Conservation (phyloP, 352 stramenopile genomes). For the Pythium coloratum region DNA sequence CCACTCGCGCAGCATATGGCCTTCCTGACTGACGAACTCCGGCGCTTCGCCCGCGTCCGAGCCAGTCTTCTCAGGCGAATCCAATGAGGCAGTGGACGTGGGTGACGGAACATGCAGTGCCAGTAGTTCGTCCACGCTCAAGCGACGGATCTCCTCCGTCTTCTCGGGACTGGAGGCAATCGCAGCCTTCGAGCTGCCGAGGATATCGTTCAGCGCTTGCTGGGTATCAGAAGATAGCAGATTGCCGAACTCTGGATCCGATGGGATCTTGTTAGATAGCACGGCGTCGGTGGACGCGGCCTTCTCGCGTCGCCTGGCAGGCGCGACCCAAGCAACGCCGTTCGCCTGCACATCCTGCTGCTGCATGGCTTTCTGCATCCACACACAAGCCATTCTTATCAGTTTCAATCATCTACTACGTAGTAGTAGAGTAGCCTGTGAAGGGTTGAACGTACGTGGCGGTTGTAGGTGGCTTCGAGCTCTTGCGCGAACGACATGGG, state of each 20-base stretch:
- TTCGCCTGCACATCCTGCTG: constrained; percentile 32
- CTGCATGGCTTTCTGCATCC: constrained; percentile 29
- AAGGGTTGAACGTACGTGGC: constrained; percentile 20
- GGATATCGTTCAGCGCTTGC: constrained; percentile 47
- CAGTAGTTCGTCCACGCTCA: constrained; percentile 62
- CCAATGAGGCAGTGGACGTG: constrained; percentile 25
- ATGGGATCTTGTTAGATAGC: constrained; percentile 20
- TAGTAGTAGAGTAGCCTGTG: neutral
- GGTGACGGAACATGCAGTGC: constrained; percentile 22
- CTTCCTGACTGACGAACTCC: constrained; percentile 18
- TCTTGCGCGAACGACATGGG: constrained; percentile 34
- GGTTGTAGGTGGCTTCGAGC: constrained; percentile 29
- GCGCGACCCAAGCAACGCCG: neutral
- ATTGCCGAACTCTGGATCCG: constrained; percentile 28
- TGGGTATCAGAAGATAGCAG: constrained; percentile 47
- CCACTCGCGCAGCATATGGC: constrained; percentile 49
- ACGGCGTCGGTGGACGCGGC: constrained; percentile 10
- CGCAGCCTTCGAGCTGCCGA: neutral
- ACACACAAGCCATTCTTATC: neutral
- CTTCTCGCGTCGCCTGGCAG: constrained; percentile 13
- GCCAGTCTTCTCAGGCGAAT: constrained; percentile 36
- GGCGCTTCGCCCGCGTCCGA: constrained; percentile 31
- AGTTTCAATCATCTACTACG: neutral
- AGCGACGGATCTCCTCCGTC: constrained; percentile 41
- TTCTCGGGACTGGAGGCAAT: constrained; percentile 33